Base-by-base conservation (phyloP, 768 basidiomycete genomes). In the Boletus bicolor region DNA sequence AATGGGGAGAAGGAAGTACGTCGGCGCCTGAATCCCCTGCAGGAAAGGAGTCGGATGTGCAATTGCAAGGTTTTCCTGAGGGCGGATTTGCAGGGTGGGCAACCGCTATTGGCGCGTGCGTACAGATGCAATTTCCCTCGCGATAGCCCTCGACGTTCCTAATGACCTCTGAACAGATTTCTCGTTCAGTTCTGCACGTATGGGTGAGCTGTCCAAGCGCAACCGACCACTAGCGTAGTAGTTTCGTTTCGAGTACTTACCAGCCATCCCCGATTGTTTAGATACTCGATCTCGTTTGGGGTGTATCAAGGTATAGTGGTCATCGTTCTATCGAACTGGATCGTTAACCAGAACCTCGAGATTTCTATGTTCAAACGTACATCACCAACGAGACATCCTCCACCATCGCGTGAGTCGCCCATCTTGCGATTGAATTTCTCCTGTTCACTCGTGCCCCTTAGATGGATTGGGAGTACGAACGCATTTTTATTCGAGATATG, bases 391-490 rank as follows among this genome's bases (percentile, higher is more conserved):
- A 72, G 49, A 68, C 75, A 0, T 35, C 75, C 7, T 78, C 76
- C 24, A 61, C 70, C 24, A 74, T 78, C n/a, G 68, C 76, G 76
- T 75, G 50, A 56, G 76, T 53, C 52, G n/a, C 26, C 43, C 7
- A 21, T 44, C 49, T 38, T 32, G 14, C 10, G 26, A 28, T 54
- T 30, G 8, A 30, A n/a, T 28, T 55, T 10, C 14, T n/a, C 26
- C 19, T 5, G 30, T 58, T 53, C 35, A 59, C 19, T 34, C 28
- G 30, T 15, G 11, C 28, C 15, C 38, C 49, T 39, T 45, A 75
- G 72, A 35, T 77, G 72, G 73, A 75, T 84, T 32, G 83, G 82
- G 10, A 79, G 81, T 34, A 68, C 74, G 9, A 80, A 84, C 50
- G 66, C 81, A 10, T 75, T 79, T 51, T 66, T 83, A 17, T 68